These are phyloP conservation scores for Alternaria brassicicola DNA, from an alignment of 2,329 filamentous ascomycete genomes.

Conservation along the genomic window DNA sequence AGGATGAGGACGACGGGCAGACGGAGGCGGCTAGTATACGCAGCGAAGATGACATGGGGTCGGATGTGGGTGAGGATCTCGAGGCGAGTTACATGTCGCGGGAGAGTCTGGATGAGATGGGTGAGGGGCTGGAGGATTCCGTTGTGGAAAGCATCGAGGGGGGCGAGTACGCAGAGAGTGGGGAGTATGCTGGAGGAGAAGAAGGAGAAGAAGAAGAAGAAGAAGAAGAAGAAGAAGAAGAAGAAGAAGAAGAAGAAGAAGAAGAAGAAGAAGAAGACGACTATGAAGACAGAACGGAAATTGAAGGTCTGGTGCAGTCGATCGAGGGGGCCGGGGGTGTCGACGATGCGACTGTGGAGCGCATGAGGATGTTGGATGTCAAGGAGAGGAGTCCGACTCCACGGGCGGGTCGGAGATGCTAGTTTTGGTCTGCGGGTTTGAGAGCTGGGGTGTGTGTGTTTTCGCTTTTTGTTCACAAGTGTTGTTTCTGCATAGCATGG, in stretches of 20 bases:
- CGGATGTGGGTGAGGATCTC: constrained; percentile 54
- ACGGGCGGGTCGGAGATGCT: constrained; percentile 18
- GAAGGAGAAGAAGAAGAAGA: constrained; percentile 30
- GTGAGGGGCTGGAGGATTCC: constrained; percentile 51
- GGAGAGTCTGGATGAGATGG: constrained; percentile 56
- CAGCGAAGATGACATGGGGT: constrained; percentile 59
- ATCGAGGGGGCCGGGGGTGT: constrained; percentile 2
- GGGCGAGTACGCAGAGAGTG: constrained; percentile 32
- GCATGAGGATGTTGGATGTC: constrained; percentile 21
- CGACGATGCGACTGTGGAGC: background rate
- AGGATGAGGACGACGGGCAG: constrained; percentile 53
- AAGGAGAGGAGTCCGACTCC: constrained; percentile 32
- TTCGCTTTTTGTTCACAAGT: too few species aligned
- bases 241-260: constrained; percentile 30
- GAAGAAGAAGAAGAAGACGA: constrained; percentile 32
- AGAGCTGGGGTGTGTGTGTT: too few species aligned
- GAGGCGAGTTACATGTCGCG: constrained; percentile 64
- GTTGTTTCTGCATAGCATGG: constrained; percentile 23
- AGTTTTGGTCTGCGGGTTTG: too few species aligned
- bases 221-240: constrained; percentile 34
- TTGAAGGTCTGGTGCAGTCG: constrained; percentile 23
- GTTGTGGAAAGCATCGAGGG: constrained; percentile 59
- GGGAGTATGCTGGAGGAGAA: constrained; percentile 29
- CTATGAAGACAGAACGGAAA: constrained; percentile 25
- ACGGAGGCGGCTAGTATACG: constrained; percentile 50